phyloP scores from a whole-genome alignment of 2,329 filamentous ascomycete species.

The Ophiosphaerella korrae region DNA sequence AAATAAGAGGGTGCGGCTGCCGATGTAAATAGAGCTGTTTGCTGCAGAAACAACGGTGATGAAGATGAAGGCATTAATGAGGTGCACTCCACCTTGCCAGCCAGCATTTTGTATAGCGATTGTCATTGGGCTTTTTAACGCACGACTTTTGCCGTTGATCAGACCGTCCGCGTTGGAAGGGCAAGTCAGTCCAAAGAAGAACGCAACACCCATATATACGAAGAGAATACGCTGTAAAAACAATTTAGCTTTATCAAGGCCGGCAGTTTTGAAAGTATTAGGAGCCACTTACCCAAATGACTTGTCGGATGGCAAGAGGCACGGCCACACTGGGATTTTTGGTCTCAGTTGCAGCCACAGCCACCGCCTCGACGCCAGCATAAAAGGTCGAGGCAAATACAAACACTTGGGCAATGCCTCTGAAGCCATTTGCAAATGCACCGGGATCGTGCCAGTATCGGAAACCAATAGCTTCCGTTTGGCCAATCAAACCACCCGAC shows the following conservation, averaged over 20 bases:
- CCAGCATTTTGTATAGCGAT: slow-evolving; percentile 69
- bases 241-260: neutral
- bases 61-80: slow-evolving; percentile 70
- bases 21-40: slow-evolving; percentile 79
- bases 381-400: slow-evolving; percentile 52
- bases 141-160: slow-evolving; percentile 64
- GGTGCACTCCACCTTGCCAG: slow-evolving; percentile 72
- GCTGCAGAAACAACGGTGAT: slow-evolving; percentile 65
- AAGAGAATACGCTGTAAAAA: slow-evolving; percentile 43
- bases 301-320: slow-evolving; percentile 53
- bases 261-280: too few relatives aligned
- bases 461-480: slow-evolving; percentile 41
- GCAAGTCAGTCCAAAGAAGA: slow-evolving; percentile 66
- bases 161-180: slow-evolving; percentile 69
- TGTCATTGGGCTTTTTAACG: slow-evolving; percentile 62
- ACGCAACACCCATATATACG: slow-evolving; percentile 52
- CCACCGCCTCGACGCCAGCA: slow-evolving; percentile 44
- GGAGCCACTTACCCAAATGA: slow-evolving; percentile 37
- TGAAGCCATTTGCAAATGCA: slow-evolving; percentile 48
- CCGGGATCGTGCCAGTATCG: slow-evolving; percentile 50
- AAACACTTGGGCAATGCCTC: slow-evolving; percentile 50
- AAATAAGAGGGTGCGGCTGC: slow-evolving; percentile 73
- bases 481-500: slow-evolving; percentile 34
- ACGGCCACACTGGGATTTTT: slow-evolving; percentile 54
- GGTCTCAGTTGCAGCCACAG: slow-evolving; percentile 45